phyloP scores from a whole-genome alignment of 2,329 filamentous ascomycete genomes.

The Epichloe scottii region DNA sequence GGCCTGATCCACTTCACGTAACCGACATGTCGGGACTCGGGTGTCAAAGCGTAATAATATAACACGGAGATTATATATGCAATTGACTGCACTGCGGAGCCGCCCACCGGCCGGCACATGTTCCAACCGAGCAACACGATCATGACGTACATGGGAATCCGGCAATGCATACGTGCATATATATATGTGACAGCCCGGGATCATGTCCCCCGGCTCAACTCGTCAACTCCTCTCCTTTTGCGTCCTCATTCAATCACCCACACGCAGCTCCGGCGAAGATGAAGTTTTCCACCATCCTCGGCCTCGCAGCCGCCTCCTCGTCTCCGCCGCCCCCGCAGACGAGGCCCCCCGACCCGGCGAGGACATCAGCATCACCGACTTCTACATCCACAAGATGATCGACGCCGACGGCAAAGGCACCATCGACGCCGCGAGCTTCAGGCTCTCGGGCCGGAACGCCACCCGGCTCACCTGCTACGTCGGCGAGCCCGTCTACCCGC shows the following conservation, averaged over 20 bases:
- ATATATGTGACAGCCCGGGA: no score
- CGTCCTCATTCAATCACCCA: not conserved
- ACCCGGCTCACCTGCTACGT: constrained; percentile 8
- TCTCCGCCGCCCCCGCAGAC: not conserved
- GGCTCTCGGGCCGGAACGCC: constrained; percentile 11
- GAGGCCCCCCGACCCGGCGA: constrained; percentile 7
- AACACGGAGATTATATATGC: no score
- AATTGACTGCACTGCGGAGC: no score
- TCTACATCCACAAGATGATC: constrained; percentile 13
- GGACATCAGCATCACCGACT: constrained; percentile 13
- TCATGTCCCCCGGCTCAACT: no score
- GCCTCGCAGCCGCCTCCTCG: not conserved
- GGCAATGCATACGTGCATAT: no score
- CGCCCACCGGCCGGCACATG: no score
- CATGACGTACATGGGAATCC: no score
- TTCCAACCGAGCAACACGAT: no score
- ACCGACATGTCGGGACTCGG: no score
- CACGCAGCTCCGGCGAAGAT: not conserved
- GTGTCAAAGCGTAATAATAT: no score
- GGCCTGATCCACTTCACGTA: no score
- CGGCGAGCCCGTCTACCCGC: constrained; percentile 9
- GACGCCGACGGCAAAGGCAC: not conserved
- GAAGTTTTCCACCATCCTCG: not conserved
- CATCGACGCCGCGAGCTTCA: constrained; percentile 11
- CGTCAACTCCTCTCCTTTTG: not conserved